Base-by-base conservation (phyloP, 2,329 filamentous ascomycete genomes). In the Xylariaceae sp. region DNA sequence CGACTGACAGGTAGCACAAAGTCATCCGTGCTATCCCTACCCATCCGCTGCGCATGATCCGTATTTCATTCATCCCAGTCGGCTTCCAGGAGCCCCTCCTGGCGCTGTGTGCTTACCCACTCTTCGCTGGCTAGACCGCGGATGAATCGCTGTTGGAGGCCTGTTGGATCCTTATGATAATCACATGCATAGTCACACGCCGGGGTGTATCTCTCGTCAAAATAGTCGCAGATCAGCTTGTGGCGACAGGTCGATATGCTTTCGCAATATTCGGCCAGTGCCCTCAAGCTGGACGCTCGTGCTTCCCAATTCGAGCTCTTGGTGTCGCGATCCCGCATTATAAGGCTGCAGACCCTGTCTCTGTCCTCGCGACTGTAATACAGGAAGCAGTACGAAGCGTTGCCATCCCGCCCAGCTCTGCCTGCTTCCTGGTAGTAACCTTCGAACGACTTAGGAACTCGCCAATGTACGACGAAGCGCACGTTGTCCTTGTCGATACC, bases 371-470 rank as follows among this genome's bases (percentile, higher is more conserved):
- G 85, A 61, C 87, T 92, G 75, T 97, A 97, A 74, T 97, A 96
- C 57, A 97, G 77, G 56, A 96, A 90, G 70, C 92, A 97, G 61
- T 88, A 84, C 37, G 88, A 88, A 0, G 92, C 92, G 63, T 93
- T 92, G 23, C 91, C 90, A 67, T 97, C 93, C 47, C 93, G 84
- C 0, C 93, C 93, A 4, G 92, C 93, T 45, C 93, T 88, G 0
- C 93, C 93, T 1, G 91, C 92, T 79, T 97, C 93, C 75, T 97
- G 93, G 69, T 97, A 96, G 71, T 94, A 97, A 1, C 92, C 91
- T 73, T 97, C 93, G 71, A 97, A 96, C 2, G 89, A 94, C 71
- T 96, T 95, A 8, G 93, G 90, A 8, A 96, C 82, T 60, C 91
- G 89, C 92, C 93, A 97, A 74, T 97, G 93, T 1, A 94, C 86